These are phyloP conservation scores for Aristolochia contorta DNA, from an alignment of 164 flowering plant species.

Conservation along the genomic window DNA sequence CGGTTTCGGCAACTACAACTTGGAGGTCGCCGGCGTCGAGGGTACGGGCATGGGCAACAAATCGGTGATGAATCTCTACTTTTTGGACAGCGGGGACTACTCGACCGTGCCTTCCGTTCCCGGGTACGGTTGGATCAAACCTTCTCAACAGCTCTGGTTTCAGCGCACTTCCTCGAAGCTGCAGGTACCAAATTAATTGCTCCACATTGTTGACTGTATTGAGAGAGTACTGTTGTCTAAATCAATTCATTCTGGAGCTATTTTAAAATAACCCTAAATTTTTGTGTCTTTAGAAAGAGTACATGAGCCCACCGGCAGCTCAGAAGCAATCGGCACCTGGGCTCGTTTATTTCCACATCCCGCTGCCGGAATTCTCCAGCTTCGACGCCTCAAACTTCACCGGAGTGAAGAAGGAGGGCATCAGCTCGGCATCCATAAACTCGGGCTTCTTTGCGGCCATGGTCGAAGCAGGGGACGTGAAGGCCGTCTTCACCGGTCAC, in stretches of 20 bases:
- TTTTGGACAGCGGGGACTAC: slow-evolving; percentile 95
- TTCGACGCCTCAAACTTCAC: slow-evolving; percentile 71
- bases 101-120: slow-evolving; percentile 60
- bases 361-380: slow-evolving; percentile 67
- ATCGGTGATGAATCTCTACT: slow-evolving; percentile 74
- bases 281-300: slow-evolving; percentile 37
- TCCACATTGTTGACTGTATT: not conserved
- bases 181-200: slow-evolving; percentile 28
- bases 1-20: slow-evolving; percentile 90
- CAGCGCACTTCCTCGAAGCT: slow-evolving; percentile 55
- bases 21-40: slow-evolving; percentile 60
- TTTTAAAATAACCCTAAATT: no score
- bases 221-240: no score
- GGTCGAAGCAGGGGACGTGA: slow-evolving; percentile 80
- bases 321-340: slow-evolving; percentile 72
- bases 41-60: slow-evolving; percentile 59
- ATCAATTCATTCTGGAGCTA: not conserved
- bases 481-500: slow-evolving; percentile 82
- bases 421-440: slow-evolving; percentile 75
- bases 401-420: slow-evolving; percentile 73
- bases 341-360: slow-evolving; percentile 86
- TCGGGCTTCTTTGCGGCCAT: slow-evolving; percentile 85
- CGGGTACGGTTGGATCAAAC: slow-evolving; percentile 93
- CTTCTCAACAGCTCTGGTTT: slow-evolving; percentile 90
- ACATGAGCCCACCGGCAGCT: slow-evolving; percentile 37